These are phyloP conservation scores for Lentinula sp. DNA, from an alignment of 768 basidiomycete species.

Conservation along the genomic window DNA sequence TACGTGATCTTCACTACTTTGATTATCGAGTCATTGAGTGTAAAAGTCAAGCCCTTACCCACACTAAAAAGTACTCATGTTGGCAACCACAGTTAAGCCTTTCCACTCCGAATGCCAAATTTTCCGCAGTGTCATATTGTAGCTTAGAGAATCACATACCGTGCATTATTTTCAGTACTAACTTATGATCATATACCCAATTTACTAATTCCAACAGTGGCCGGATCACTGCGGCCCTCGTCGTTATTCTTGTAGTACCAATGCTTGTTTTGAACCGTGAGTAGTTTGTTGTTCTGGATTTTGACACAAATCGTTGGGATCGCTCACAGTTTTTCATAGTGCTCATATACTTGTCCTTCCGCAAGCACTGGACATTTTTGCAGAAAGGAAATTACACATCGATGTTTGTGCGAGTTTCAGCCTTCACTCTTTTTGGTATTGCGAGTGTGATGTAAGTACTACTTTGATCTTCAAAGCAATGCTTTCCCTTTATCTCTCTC, in stretches of 20 bases:
- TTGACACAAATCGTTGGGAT: not conserved
- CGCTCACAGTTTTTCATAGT: not conserved
- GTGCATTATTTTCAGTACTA: not conserved
- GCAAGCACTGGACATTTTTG: not conserved
- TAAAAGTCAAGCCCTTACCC: not conserved
- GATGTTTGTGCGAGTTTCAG: constrained; percentile 4
- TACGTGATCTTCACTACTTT: not conserved
- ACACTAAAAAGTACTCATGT: not conserved
- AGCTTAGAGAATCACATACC: not conserved
- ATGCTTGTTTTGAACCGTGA: not conserved
- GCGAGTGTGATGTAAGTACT: not conserved
- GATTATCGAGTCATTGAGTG: not conserved
- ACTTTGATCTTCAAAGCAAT: too few species aligned
- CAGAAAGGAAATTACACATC: not conserved
- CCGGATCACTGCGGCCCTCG: not conserved
- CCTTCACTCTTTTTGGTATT: not conserved
- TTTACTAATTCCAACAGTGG: not conserved
- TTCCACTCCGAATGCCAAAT: not conserved
- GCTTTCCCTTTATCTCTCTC: too few species aligned
- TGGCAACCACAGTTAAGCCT: not conserved
- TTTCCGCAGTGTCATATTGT: not conserved
- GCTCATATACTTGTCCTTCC: not conserved
- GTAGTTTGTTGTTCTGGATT: not conserved
- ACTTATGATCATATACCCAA: too few species aligned
- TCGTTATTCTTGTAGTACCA: not conserved